Percentiles rank a stretch among this genome's conserved stretches.
Conservation (phyloP, 2,329 filamentous ascomycete genomes). For the Sarocladiaceae sp. region DNA sequence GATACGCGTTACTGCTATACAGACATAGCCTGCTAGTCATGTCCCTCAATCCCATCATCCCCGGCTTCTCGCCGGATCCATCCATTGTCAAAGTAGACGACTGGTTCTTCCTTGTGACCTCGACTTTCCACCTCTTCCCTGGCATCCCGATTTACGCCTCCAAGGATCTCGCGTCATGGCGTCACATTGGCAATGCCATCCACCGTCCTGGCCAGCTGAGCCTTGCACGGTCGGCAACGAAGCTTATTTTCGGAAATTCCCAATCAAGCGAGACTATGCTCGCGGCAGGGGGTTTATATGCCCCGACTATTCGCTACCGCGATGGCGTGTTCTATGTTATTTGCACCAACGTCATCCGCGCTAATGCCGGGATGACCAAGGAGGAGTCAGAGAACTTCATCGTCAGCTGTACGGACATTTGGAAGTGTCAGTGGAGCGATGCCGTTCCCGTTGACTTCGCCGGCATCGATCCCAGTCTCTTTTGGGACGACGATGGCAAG, state of each 20-base stretch:
- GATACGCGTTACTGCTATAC: no score
- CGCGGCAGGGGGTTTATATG: constrained; percentile 24
- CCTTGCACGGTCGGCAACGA: neutral
- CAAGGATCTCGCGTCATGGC: constrained; percentile 22
- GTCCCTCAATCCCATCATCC: constrained; percentile 27
- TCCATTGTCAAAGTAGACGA: constrained; percentile 22
- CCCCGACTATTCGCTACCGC: constrained; percentile 13
- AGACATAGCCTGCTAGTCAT: no score
- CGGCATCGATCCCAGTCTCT: constrained; percentile 37
- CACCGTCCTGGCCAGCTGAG: constrained; percentile 10
- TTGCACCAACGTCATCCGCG: constrained; percentile 15
- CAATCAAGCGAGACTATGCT: neutral
- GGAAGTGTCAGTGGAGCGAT: constrained; percentile 16
- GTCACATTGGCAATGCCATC: constrained; percentile 13
- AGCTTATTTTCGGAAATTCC: neutral
- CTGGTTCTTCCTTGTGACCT: constrained; percentile 39
- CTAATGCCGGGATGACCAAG: neutral
- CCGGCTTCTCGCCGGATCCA: constrained; percentile 27
- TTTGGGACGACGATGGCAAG: constrained; percentile 28
- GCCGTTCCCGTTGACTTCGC: constrained; percentile 29
- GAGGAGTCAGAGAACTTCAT: constrained; percentile 13
- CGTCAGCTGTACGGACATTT: constrained; percentile 14
- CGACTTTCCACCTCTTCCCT: constrained; percentile 56
- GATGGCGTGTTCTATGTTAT: constrained; percentile 15
- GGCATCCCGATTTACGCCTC: constrained; percentile 39